These are phyloP conservation scores for Globisporangium cylindrosporum DNA, from an alignment of 352 stramenopile genomes.

Conservation along the genomic window DNA sequence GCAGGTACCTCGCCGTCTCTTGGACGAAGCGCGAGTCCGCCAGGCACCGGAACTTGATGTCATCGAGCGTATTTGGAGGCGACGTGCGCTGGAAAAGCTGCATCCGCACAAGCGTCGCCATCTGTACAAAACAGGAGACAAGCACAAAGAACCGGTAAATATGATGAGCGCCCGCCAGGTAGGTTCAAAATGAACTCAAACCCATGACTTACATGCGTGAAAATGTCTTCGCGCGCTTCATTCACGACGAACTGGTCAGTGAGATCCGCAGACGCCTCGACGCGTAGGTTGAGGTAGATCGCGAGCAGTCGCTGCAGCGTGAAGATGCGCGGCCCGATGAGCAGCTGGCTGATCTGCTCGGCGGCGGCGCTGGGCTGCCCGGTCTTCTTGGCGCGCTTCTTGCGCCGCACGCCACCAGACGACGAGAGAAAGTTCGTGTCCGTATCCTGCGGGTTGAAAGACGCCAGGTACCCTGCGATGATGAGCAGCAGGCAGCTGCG, in stretches of 20 bases:
- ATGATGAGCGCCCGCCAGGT: background rate
- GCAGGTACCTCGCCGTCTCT: conserved; percentile 43
- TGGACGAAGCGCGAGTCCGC: conserved; percentile 69
- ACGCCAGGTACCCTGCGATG: conserved; percentile 68
- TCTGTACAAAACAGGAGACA: conserved; percentile 22
- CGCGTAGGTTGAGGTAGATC: conserved; percentile 73
- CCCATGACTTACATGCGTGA: conserved; percentile 50
- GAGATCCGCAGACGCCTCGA: conserved; percentile 37
- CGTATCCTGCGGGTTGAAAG: conserved; percentile 77
- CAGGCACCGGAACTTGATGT: conserved; percentile 78
- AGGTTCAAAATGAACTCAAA: too few species aligned
- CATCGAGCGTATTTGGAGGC: conserved; percentile 59
- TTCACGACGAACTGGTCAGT: conserved; percentile 15
- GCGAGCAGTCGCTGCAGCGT: conserved; percentile 65
- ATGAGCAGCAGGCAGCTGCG: conserved; percentile 69
- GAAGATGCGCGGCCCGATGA: conserved; percentile 75
- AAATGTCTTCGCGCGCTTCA: conserved; percentile 72
- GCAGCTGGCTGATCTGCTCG: conserved; percentile 54
- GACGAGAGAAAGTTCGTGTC: conserved; percentile 75
- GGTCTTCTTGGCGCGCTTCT: conserved; percentile 41
- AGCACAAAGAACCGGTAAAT: background rate
- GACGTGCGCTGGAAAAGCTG: conserved; percentile 78
- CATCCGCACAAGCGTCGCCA: conserved; percentile 73
- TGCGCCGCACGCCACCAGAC: conserved; percentile 42
- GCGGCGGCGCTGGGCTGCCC: conserved; percentile 30